Conservation (phyloP, 306 rosid genomes). For the Clitoria ternatea region DNA sequence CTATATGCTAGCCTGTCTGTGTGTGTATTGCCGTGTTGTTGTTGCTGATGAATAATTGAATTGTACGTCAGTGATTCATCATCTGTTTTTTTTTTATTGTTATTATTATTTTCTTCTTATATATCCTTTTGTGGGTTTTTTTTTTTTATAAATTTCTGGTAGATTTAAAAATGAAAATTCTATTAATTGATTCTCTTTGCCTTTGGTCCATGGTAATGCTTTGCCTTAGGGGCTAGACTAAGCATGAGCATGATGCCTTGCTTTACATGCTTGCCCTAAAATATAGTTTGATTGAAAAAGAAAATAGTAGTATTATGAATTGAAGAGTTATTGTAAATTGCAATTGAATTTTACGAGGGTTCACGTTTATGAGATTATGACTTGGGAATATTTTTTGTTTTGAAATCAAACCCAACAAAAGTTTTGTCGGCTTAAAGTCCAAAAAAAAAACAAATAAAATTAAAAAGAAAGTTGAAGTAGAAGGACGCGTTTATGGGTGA, state of each 20-base stretch:
- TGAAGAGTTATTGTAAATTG: not conserved
- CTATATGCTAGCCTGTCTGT: conserved; percentile 4
- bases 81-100: not conserved
- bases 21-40: not conserved
- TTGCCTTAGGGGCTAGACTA: not conserved
- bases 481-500: too few relatives aligned
- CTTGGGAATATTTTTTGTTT: not conserved
- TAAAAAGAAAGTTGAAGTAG: too few relatives aligned
- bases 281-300: too few relatives aligned
- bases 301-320: too few relatives aligned
- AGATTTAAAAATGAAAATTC: not conserved
- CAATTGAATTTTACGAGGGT: not conserved
- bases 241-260: not conserved
- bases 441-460: too few relatives aligned
- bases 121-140: not conserved
- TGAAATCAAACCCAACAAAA: conserved; percentile 1
- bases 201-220: not conserved
- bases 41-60: conserved; percentile 10
- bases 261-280: not conserved
- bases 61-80: not conserved
- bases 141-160: not conserved
- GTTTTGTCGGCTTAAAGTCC: too few relatives aligned
- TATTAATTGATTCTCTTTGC: not conserved
- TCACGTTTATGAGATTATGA: not conserved
- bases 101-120: not conserved